phyloP scores from a whole-genome alignment of 345 rosid species.

The Erysimum cheiranthoides region DNA sequence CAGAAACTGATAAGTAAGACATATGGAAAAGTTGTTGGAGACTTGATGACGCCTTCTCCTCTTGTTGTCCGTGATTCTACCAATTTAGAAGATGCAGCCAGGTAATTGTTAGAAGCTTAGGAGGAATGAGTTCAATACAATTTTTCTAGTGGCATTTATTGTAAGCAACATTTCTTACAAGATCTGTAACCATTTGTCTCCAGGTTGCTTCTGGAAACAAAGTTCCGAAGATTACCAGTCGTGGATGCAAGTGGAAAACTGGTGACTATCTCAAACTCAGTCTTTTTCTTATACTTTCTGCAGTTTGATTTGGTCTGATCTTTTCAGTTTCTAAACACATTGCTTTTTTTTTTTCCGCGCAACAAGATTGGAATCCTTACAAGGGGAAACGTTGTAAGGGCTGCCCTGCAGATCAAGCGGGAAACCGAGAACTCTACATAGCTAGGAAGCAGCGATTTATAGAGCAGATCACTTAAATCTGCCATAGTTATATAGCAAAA shows the following conservation, averaged over 20 bases:
- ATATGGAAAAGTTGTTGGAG: conserved; percentile 86
- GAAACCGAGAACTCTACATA: conserved; percentile 49
- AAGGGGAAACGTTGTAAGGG: conserved; percentile 76
- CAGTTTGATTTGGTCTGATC: conserved; percentile 12
- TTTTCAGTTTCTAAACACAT: background rate
- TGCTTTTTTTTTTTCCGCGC: conserved; percentile 16
- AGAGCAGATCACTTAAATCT: conserved; percentile 22
- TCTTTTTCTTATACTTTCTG: background rate
- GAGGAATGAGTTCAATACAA: background rate
- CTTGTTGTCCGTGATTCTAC: conserved; percentile 77
- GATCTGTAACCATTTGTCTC: background rate
- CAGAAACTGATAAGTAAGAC: conserved; percentile 81
- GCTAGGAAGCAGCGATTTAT: conserved; percentile 23
- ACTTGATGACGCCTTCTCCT: conserved; percentile 93
- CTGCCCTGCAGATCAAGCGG: conserved; percentile 71
- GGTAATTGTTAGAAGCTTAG: conserved; percentile 48
- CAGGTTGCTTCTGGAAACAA: conserved; percentile 92
- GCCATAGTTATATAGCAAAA: conserved; percentile 38
- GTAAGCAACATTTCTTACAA: background rate
- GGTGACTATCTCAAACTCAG: conserved; percentile 49
- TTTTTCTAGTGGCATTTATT: background rate
- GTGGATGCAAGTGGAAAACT: conserved; percentile 76
- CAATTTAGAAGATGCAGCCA: conserved; percentile 88
- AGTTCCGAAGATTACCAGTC: conserved; percentile 84
- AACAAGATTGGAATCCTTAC: conserved; percentile 81